Percentiles rank a stretch among this genome's conserved stretches.
Conservation (phyloP, 2,329 filamentous ascomycete species). For the Fusarium duplospermum region DNA sequence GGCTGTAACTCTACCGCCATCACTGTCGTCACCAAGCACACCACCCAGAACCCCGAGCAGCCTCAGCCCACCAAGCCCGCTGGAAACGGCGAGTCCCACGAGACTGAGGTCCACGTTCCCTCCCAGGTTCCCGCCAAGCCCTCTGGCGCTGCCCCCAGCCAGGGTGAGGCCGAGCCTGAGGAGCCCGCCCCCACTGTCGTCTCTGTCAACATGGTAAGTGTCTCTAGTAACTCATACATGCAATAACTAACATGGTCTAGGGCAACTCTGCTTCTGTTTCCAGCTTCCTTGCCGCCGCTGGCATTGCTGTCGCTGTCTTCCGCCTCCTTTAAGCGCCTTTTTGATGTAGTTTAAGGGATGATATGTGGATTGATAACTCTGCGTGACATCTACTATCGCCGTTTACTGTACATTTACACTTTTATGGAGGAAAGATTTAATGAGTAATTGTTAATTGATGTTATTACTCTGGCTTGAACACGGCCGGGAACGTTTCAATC, state of each 20-base stretch:
- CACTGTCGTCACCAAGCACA: conserved; percentile 1
- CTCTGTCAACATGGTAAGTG: neutral
- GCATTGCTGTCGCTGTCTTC: neutral
- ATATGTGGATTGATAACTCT: neutral
- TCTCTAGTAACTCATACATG: neutral
- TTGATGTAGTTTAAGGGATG: neutral
- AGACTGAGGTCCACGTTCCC: neutral
- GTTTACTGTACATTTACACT: neutral
- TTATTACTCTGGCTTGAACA: neutral
- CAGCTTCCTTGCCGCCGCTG: conserved; percentile 10
- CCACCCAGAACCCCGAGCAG: neutral
- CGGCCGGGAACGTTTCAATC: neutral
- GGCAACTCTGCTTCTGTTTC: conserved; percentile 15
- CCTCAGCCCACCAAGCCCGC: conserved; percentile 1
- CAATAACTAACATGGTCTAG: neutral
- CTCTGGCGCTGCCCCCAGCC: neutral
- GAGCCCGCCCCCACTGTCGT: neutral
- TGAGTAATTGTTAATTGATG: neutral
- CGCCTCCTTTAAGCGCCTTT: neutral
- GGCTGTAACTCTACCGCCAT: conserved; percentile 13
- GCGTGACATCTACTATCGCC: neutral
- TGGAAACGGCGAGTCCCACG: neutral
- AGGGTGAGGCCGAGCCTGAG: neutral
- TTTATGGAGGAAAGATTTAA: neutral
- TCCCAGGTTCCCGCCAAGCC: neutral